phyloP scores from a whole-genome alignment of 371 early-diverging fungal species.

The Dinochytrium kinnereticum region DNA sequence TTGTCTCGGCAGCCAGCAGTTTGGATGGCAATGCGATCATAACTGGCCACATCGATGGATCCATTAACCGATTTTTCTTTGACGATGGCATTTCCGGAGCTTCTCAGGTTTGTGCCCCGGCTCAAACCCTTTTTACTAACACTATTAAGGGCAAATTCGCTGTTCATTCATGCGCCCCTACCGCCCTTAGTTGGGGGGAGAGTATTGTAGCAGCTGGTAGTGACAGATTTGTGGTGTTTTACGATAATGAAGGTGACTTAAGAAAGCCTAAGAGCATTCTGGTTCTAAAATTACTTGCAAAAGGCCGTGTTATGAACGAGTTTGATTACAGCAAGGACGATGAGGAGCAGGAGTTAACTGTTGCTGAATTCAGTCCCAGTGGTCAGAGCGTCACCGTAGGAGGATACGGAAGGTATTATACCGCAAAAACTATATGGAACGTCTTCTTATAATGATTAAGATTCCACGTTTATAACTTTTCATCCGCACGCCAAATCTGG shows the following conservation, averaged over 20 bases:
- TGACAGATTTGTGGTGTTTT: slow-evolving; percentile 53
- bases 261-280: background rate
- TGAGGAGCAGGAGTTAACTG: slow-evolving; percentile 54
- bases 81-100: slow-evolving; percentile 62
- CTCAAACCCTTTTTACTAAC: background rate
- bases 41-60: slow-evolving; percentile 60
- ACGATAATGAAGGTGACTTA: slow-evolving; percentile 51
- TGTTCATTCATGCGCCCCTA: slow-evolving; percentile 47
- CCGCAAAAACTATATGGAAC: background rate
- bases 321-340: slow-evolving; percentile 59
- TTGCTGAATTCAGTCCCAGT: slow-evolving; percentile 50
- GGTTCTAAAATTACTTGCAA: slow-evolving; percentile 19
- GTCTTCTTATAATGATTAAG: slow-evolving; percentile 21
- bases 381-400: slow-evolving; percentile 60
- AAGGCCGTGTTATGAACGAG: slow-evolving; percentile 51
- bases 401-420: slow-evolving; percentile 47
- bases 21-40: slow-evolving; percentile 58
- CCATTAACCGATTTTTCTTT: slow-evolving; percentile 61
- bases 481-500: slow-evolving; percentile 45
- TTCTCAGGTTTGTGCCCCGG: slow-evolving; percentile 46
- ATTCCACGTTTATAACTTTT: slow-evolving; percentile 57
- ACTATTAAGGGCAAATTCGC: slow-evolving; percentile 48
- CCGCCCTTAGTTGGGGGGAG: slow-evolving; percentile 50
- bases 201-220: slow-evolving; percentile 53
- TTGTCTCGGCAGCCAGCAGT: slow-evolving; percentile 54